These are phyloP conservation scores for Hirschfeldia incana DNA, from an alignment of 345 rosid genomes.

Conservation along the genomic window DNA sequence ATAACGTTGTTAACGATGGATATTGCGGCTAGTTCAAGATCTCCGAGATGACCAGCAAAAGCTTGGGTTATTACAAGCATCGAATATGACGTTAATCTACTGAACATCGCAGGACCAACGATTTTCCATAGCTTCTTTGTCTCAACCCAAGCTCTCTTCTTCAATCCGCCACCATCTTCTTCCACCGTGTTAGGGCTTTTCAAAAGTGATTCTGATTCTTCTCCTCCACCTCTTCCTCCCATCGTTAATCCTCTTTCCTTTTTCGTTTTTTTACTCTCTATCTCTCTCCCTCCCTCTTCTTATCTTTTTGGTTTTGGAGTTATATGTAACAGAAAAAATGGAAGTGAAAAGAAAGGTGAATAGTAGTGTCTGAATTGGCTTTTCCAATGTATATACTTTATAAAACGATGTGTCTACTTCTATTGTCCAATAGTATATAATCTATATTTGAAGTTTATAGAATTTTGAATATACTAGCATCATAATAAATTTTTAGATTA, in stretches of 20 bases:
- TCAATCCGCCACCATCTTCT: constrained; percentile 39
- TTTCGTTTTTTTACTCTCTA: neutral
- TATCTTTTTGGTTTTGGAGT: neutral
- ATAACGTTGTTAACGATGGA: constrained; percentile 70
- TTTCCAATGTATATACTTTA: constrained; percentile 1
- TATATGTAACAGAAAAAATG: neutral
- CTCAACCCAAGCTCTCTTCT: constrained; percentile 59
- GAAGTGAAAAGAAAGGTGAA: constrained; percentile 4
- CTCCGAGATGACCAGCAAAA: constrained; percentile 92
- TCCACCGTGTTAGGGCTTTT: constrained; percentile 21
- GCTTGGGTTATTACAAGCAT: constrained; percentile 91
- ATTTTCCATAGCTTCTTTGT: constrained; percentile 85
- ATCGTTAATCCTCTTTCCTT: neutral
- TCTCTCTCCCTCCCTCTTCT: neutral
- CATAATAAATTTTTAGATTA: neutral
- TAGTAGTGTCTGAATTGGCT: constrained; percentile 25
- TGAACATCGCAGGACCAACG: constrained; percentile 87
- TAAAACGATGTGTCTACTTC: neutral
- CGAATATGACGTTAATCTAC: constrained; percentile 69
- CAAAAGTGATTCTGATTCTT: constrained; percentile 25
- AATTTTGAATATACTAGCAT: neutral
- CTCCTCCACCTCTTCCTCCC: constrained; percentile 28
- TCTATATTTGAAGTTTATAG: neutral
- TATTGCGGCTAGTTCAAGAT: constrained; percentile 83
- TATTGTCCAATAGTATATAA: neutral